Evolutionary conservation across 2,329 filamentous ascomycete species (phyloP).

Genomic region (Xylariaceae sp.): DNA sequence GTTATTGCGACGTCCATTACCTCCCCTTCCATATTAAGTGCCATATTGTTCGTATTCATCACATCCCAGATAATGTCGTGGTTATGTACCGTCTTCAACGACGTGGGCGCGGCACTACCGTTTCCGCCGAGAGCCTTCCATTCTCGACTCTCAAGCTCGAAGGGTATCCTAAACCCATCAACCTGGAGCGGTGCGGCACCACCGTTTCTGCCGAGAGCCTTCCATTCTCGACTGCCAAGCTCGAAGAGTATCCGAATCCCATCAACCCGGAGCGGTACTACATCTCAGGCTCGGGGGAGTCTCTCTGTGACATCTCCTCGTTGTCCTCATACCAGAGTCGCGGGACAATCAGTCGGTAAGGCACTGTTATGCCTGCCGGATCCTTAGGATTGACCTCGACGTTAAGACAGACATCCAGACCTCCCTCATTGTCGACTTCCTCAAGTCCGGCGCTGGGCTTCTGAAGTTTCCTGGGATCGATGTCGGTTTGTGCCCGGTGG

Average conservation of each 20-base stretch:
- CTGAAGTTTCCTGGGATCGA: conserved; percentile 57
- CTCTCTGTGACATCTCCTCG: conserved; percentile 24
- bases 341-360: conserved; percentile 83
- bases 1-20: too few relatives aligned
- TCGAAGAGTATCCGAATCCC: too few relatives aligned
- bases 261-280: not conserved
- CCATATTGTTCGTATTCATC: too few relatives aligned
- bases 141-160: too few relatives aligned
- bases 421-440: conserved; percentile 72
- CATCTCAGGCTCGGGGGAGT: not conserved
- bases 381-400: conserved; percentile 83
- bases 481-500: conserved; percentile 64
- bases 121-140: too few relatives aligned
- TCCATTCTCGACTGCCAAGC: too few relatives aligned
- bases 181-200: not conserved
- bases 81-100: too few relatives aligned
- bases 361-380: conserved; percentile 79
- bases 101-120: too few relatives aligned
- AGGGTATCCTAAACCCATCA: not conserved
- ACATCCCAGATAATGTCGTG: too few relatives aligned
- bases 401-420: conserved; percentile 81
- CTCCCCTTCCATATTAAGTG: too few relatives aligned
- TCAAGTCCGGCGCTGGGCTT: conserved; percentile 44
- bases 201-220: too few relatives aligned
- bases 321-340: conserved; percentile 59